Percentiles rank a stretch among this genome's conserved stretches.
These are phyloP conservation scores for Ananas comosus DNA, from an alignment of 176 grass and related monocot genomes.

Conservation along the genomic window DNA sequence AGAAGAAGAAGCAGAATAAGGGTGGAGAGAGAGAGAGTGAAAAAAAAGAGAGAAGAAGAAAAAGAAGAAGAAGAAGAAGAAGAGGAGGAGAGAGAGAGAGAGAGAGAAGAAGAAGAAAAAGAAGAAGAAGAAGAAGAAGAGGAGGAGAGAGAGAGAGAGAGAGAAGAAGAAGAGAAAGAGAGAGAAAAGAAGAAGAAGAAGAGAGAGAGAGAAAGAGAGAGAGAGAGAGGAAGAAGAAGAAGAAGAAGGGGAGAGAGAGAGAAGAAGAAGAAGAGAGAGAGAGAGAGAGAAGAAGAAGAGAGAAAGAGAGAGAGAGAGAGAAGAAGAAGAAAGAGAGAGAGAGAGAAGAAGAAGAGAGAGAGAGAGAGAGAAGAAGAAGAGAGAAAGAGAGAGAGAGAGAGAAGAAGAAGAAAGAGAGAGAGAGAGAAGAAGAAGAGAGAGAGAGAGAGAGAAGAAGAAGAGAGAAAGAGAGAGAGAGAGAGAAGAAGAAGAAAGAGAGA, in stretches of 20 bases:
- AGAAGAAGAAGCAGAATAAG: neutral
- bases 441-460: neutral
- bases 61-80: neutral
- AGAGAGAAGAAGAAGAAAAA: neutral
- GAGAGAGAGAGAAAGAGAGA: too few relatives aligned
- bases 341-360: neutral
- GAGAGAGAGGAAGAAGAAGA: too few relatives aligned
- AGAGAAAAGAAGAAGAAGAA: too few relatives aligned
- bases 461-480: too few relatives aligned
- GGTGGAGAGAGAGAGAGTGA: neutral
- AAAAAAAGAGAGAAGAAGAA: neutral
- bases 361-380: neutral
- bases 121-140: neutral
- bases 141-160: neutral
- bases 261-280: neutral
- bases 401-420: neutral
- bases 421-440: neutral
- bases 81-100: neutral
- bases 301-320: neutral
- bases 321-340: neutral
- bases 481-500: too few relatives aligned
- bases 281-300: neutral
- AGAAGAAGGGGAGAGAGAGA: neutral
- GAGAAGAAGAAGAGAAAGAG: neutral
- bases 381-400: neutral